These are phyloP conservation scores for Venturia aucupariae DNA, from an alignment of 2,329 filamentous ascomycete genomes.

Conservation along the genomic window DNA sequence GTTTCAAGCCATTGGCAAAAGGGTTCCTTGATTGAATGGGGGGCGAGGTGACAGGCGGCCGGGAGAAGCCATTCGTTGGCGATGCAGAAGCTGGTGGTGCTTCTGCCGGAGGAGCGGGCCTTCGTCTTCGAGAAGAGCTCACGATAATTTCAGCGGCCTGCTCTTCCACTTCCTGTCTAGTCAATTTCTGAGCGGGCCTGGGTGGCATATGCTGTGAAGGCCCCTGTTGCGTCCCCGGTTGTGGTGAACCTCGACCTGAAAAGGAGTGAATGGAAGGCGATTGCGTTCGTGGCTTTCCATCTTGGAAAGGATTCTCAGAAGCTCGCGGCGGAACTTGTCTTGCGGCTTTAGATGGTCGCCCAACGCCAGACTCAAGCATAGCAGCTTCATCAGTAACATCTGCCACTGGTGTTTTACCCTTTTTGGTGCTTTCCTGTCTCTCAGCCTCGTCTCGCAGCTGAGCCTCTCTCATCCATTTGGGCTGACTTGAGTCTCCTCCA, in stretches of 20 bases:
- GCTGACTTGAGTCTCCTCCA: conserved; percentile 63
- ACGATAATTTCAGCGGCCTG: conserved; percentile 77
- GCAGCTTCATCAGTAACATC: conserved; percentile 51
- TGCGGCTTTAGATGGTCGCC: conserved; percentile 41
- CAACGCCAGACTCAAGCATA: conserved; percentile 61
- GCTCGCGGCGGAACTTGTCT: conserved; percentile 21
- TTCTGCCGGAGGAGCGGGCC: conserved; percentile 39
- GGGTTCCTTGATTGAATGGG: conserved; percentile 31
- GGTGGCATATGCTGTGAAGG: conserved; percentile 30
- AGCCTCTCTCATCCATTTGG: conserved; percentile 89
- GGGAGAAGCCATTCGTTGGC: not conserved
- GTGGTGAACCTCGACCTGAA: conserved; percentile 30
- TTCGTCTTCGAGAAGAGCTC: conserved; percentile 67
- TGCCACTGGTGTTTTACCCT: conserved; percentile 18
- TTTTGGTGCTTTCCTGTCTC: conserved; percentile 15
- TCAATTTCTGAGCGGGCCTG: conserved; percentile 50
- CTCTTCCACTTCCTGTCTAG: conserved; percentile 65
- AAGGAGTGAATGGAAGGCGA: conserved; percentile 22
- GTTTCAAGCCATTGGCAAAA: conserved; percentile 25
- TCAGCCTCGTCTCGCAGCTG: conserved; percentile 28
- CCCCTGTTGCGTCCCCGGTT: conserved; percentile 31
- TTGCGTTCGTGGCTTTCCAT: not conserved
- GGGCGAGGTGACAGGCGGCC: conserved; percentile 25
- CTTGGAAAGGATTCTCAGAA: conserved; percentile 17
- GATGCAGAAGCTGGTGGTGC: not conserved